Base-by-base conservation (phyloP, 352 stramenopile genomes). In the Globisporangium uncinulatum region DNA sequence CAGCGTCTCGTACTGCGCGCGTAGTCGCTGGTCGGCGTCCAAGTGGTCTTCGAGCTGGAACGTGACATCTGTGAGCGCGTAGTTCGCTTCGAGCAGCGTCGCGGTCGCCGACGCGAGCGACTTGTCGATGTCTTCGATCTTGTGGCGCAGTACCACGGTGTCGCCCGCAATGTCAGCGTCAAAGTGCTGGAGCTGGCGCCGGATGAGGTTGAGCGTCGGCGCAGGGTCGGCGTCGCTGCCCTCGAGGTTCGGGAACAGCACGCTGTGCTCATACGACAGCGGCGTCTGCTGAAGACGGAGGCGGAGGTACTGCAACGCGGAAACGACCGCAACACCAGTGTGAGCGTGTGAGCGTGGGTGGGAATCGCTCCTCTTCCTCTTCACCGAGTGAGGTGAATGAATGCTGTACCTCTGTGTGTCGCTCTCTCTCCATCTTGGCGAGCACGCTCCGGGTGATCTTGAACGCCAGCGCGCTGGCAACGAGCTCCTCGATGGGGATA, bases 71-170 rank as follows among this genome's bases (percentile, higher is more conserved):
- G 70, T 90, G 14, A 88, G 59, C 29, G 69, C 69, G 47, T 89
- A 87, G n/a, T 77, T 80, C 24, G 69, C 71, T 50, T 63, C 66
- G 24, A 83, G 74, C 20, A 87, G 69, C 20, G 77, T 46, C 3
- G 70, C 75, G 19, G 83, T 79, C 1, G 79, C 75, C 21, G 74
- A 58, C 1, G 74, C 83, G 29, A 87, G 70, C 1, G 67, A 70
- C 39, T 71, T 78, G 57, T 92, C 78, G 2, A 81, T 74, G n/a
- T 51, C 60, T 44, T 92, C 84, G 54, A 92, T 92, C 61, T 94
- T 94, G 1, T 73, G 66, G 20, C 86, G 84, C 14, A 94, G 61
- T 4, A 88, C 72, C 24, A 69, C 64, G 5, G 79, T 88, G 48
- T 94, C 84, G 47, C 66, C 78, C n/a, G 80, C 79, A n/a, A 90